A percentile compares a stretch with the other conserved stretches of the same genome.
Conservation (phyloP, 2,329 filamentous ascomycete genomes). For the Penicillium brasilianum region DNA sequence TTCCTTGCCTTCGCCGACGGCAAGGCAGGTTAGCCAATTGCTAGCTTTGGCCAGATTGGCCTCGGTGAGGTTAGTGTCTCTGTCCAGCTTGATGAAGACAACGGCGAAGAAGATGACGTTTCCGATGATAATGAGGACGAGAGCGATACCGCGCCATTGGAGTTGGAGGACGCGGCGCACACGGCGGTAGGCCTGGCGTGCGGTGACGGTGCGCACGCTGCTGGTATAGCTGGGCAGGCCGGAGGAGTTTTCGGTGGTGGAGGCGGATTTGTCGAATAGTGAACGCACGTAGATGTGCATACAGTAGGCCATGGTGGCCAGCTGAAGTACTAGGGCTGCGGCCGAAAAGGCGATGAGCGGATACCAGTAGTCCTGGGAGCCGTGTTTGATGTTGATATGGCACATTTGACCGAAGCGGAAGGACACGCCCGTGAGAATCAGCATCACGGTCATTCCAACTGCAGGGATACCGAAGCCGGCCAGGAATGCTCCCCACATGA, state of each 20-base stretch:
- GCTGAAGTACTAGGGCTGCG: conserved; percentile 76
- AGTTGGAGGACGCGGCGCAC: conserved; percentile 84
- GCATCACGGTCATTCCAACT: conserved; percentile 73
- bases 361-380: conserved; percentile 85
- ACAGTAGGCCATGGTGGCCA: conserved; percentile 87
- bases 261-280: conserved; percentile 71
- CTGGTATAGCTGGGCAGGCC: conserved; percentile 74
- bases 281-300: conserved; percentile 92
- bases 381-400: conserved; percentile 90
- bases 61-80: conserved; percentile 64
- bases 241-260: conserved; percentile 64
- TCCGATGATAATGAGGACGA: conserved; percentile 85
- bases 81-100: conserved; percentile 86
- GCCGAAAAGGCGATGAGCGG: conserved; percentile 80
- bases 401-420: conserved; percentile 91
- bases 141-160: conserved; percentile 91
- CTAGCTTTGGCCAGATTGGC: conserved; percentile 61
- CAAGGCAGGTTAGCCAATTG: conserved; percentile 77
- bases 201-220: conserved; percentile 79
- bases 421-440: conserved; percentile 87
- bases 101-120: conserved; percentile 95
- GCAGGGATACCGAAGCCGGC: conserved; percentile 84
- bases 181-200: conserved; percentile 84
- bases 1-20: conserved; percentile 64
- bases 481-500: conserved; percentile 83